Evolutionary conservation across 257 asterid species (phyloP).

Genomic region (Przewalskia tangutica): DNA sequence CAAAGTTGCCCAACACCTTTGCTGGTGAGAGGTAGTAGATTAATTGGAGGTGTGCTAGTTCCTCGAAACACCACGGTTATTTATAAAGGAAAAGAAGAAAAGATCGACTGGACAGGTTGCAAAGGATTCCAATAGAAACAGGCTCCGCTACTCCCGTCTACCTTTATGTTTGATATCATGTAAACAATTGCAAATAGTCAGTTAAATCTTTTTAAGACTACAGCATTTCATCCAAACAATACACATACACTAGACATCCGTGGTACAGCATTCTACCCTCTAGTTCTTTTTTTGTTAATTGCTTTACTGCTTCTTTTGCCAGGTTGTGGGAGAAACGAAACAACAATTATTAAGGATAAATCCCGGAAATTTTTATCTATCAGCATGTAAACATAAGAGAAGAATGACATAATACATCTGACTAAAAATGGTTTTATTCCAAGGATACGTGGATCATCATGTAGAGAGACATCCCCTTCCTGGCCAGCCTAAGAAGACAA

Average conservation of each 20-base stretch:
- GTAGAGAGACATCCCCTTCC: constrained; percentile 28
- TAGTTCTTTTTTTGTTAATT: not conserved
- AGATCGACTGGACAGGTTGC: not conserved
- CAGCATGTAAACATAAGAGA: not conserved
- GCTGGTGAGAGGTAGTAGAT: not conserved
- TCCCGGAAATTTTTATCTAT: not conserved
- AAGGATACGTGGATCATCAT: constrained; percentile 62
- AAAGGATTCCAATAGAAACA: not conserved
- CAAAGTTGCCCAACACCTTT: not conserved
- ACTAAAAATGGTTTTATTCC: constrained; percentile 3
- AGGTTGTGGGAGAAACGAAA: not conserved
- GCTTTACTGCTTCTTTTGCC: not conserved
- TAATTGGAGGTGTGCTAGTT: not conserved
- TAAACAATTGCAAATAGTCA: not conserved
- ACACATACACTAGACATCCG: not conserved
- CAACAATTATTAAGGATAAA: not conserved
- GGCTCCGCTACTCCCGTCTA: not conserved
- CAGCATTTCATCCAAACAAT: not conserved
- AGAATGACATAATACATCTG: not conserved
- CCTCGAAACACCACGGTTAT: not conserved
- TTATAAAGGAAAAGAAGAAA: not conserved
- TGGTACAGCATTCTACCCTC: not conserved
- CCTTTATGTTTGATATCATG: not conserved
- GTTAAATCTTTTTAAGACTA: not conserved
- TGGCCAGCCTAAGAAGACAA: constrained; percentile 37